Base-by-base conservation (phyloP, 768 basidiomycete genomes). In the Amanita rubescens region DNA sequence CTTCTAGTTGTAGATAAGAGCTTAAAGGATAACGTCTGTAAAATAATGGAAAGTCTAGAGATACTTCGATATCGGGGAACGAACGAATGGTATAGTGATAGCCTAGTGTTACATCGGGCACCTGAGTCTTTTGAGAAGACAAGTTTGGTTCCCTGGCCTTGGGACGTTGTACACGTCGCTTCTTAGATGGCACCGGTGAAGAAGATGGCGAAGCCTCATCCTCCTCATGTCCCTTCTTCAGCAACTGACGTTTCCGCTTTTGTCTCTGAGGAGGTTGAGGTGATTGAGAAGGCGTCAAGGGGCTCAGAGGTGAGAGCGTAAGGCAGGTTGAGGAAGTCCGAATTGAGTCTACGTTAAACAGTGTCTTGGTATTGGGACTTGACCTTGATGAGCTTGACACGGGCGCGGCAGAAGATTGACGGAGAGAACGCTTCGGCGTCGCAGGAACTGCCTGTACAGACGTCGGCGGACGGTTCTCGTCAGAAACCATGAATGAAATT, bases 11-110 rank as follows among this genome's bases (percentile, higher is more conserved):
- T 38, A 78, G 71, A 57, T 76, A 82, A 5, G 82, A 76, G 58
- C 82, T 84, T 51, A 75, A 72, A 5, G 86, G 84, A 62, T 87
- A 91, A 7, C 81, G 78, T 52, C 84, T 69, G 64, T 91, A 91
- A 57, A 87, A 78, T 17, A 83, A 75, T 37, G 81, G 67, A 60
- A 83, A 88, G 27, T 69, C 66, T 1, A 70, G 55, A 20, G 78
- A 71, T 45, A 77, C 69, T 38, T 75, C 68, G 49, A 87, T 59
- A 41, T 65, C 55, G 2, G 84, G 83, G 50, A 90, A 75, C 7
- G 70, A 73, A 51, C 88, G 78, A 17, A 59, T 69, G 9, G 71
- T 65, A 59, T 53, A 66, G 68, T 25, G 56, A 50, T 2, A 59
- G n/a, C 11, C n/a, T n/a, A n/a, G n/a, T n/a, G n/a, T n/a, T n/a